Percentiles rank a stretch among this genome's conserved stretches.
Conservation (phyloP, 495 filamentous ascomycete species). For the Xylaria longipes region DNA sequence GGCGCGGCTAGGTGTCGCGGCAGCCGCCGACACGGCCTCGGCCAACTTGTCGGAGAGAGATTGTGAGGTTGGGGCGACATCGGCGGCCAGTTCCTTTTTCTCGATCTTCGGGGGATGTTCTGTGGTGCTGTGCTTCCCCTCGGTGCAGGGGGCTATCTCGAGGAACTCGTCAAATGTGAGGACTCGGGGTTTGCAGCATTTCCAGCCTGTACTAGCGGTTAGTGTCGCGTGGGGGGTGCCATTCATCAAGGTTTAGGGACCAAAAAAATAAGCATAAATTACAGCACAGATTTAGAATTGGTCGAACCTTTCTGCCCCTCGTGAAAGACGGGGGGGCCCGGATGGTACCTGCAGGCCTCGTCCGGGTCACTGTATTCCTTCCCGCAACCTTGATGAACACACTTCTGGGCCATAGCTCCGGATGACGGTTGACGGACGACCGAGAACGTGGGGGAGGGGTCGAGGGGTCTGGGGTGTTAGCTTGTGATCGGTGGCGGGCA, state of each 20-base stretch:
- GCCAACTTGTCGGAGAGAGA: constrained; percentile 41
- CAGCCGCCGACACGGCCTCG: constrained; percentile 40
- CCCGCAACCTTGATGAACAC: constrained; percentile 93
- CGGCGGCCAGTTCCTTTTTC: constrained; percentile 47
- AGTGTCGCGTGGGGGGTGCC: not conserved
- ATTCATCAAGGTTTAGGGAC: not conserved
- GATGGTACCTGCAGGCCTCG: constrained; percentile 90
- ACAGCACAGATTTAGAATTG: not conserved
- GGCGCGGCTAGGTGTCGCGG: constrained; percentile 53
- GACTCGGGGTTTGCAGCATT: constrained; percentile 98
- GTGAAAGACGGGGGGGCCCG: constrained; percentile 93
- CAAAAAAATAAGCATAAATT: not conserved
- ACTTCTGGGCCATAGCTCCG: constrained; percentile 82
- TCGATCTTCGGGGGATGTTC: constrained; percentile 66
- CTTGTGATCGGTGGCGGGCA: not conserved
- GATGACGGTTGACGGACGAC: not conserved
- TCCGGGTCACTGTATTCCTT: constrained; percentile 84
- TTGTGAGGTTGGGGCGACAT: constrained; percentile 39
- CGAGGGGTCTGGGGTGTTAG: not conserved
- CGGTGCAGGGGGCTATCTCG: constrained; percentile 89
- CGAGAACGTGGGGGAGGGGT: not conserved
- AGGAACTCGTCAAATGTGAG: constrained; percentile 99
- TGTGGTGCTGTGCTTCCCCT: constrained; percentile 88
- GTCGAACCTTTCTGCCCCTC: constrained; percentile 95
- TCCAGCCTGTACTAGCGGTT: constrained; percentile 74